Conservation (phyloP, 2,329 filamentous ascomycete genomes). For the Calonectria fujianensis region DNA sequence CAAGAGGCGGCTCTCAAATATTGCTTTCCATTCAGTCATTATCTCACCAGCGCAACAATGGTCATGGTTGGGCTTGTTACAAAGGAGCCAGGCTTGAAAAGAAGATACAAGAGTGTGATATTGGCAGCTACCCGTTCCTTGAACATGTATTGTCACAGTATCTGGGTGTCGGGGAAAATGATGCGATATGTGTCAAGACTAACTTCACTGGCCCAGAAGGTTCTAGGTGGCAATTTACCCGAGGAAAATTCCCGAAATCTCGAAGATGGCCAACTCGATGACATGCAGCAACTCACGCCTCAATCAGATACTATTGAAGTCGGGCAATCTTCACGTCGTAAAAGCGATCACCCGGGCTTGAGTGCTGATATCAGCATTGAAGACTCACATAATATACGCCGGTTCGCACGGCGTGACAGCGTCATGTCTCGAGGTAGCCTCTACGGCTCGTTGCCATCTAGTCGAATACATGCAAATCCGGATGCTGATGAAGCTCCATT, state of each 20-base stretch:
- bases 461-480: neutral
- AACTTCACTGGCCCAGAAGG: conserved; percentile 31
- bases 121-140: conserved; percentile 40
- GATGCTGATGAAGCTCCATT: neutral
- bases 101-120: conserved; percentile 35
- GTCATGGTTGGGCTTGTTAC: conserved; percentile 46
- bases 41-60: conserved; percentile 46
- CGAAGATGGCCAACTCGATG: conserved; percentile 16
- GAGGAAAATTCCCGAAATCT: neutral
- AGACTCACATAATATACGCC: neutral
- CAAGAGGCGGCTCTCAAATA: conserved; percentile 43
- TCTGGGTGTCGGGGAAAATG: conserved; percentile 49
- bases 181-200: conserved; percentile 45
- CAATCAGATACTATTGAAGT: conserved; percentile 19
- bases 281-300: conserved; percentile 25
- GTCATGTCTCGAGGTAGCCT: conserved; percentile 10
- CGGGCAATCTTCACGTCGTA: neutral
- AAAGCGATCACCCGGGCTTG: neutral
- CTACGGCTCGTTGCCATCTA: neutral
- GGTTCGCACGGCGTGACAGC: neutral
- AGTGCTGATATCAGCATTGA: neutral
- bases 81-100: conserved; percentile 40
- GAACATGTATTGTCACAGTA: conserved; percentile 44
- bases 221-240: neutral
- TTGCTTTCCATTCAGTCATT: conserved; percentile 46